Percentiles rank a stretch among this genome's conserved stretches.
Evolutionary conservation across 192 early-diverging fungal species (phyloP).

Genomic region (Coemansia aciculifera): DNA sequence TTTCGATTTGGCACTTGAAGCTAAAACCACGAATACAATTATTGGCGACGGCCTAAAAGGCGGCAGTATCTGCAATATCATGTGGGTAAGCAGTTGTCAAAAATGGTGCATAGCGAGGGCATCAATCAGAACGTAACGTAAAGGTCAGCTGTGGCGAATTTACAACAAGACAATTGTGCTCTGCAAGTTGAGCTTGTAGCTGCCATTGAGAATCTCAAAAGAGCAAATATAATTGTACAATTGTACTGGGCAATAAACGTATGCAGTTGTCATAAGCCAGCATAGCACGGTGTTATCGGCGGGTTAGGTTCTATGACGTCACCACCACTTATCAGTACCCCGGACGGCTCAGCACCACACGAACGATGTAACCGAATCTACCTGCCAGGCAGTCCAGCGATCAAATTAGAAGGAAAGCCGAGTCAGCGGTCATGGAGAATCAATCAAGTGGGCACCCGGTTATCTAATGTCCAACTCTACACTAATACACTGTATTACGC

Average conservation of each 20-base stretch:
- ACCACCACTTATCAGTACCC: no score
- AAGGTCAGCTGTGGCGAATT: background rate
- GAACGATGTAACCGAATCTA: no score
- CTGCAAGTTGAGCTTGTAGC: background rate
- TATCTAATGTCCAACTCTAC: no score
- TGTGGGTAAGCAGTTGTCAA: background rate
- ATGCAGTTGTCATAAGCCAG: background rate
- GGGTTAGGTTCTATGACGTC: background rate
- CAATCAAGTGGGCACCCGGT: no score
- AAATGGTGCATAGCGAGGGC: background rate
- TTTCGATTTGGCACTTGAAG: no score
- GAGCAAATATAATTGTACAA: background rate
- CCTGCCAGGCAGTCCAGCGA: no score
- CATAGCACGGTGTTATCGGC: background rate
- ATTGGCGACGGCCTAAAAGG: background rate
- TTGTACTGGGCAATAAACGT: background rate
- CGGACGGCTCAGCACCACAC: no score
- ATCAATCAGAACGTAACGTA: background rate
- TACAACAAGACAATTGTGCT: background rate
- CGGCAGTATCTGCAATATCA: background rate
- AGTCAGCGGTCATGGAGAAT: no score
- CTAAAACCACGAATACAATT: background rate
- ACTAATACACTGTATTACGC: no score
- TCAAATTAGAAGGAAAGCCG: no score
- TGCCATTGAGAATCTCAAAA: background rate